These are phyloP conservation scores for Paecilomyces niveus DNA, from an alignment of 2,329 filamentous ascomycete genomes.

Conservation along the genomic window DNA sequence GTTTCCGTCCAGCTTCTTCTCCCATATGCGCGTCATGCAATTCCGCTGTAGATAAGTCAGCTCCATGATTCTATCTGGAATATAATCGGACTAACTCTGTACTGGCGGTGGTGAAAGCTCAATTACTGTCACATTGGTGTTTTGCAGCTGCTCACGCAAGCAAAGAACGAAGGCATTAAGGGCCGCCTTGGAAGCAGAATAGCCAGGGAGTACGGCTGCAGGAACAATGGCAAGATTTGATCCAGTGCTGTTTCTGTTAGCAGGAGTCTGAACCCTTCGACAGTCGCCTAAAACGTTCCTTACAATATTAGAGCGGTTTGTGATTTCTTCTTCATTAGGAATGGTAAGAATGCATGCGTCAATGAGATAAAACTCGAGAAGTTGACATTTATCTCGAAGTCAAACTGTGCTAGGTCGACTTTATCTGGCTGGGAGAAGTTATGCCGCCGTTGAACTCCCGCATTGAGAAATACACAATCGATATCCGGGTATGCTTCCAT, in stretches of 20 bases:
- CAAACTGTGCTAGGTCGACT: conserved; percentile 34
- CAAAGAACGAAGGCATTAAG: conserved; percentile 43
- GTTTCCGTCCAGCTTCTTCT: conserved; percentile 30
- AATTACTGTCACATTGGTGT: conserved; percentile 33
- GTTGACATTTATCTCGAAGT: conserved; percentile 42
- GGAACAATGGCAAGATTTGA: conserved; percentile 45
- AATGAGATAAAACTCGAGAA: conserved; percentile 42
- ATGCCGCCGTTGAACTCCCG: conserved; percentile 46
- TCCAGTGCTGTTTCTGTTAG: conserved; percentile 21
- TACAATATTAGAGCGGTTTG: conserved; percentile 27
- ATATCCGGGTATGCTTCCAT: conserved; percentile 41
- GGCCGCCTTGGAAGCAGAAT: conserved; percentile 50
- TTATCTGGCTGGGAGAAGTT: conserved; percentile 42
- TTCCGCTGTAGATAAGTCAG: conserved; percentile 32
- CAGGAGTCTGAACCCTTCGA: not conserved
- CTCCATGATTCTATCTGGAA: not conserved
- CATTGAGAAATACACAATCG: conserved; percentile 52
- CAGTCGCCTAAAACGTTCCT: not conserved
- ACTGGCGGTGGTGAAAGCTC: conserved; percentile 43
- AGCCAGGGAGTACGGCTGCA: conserved; percentile 40
- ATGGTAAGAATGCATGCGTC: conserved; percentile 41
- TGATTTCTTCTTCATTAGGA: conserved; percentile 25
- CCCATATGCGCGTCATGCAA: conserved; percentile 42
- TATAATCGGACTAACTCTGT: conserved; percentile 21
- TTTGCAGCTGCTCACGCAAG: conserved; percentile 37